A percentile compares a stretch with the other conserved stretches of the same genome.
phyloP scores from a whole-genome alignment of 495 filamentous ascomycete species.

The Annulohypoxylon stygium region DNA sequence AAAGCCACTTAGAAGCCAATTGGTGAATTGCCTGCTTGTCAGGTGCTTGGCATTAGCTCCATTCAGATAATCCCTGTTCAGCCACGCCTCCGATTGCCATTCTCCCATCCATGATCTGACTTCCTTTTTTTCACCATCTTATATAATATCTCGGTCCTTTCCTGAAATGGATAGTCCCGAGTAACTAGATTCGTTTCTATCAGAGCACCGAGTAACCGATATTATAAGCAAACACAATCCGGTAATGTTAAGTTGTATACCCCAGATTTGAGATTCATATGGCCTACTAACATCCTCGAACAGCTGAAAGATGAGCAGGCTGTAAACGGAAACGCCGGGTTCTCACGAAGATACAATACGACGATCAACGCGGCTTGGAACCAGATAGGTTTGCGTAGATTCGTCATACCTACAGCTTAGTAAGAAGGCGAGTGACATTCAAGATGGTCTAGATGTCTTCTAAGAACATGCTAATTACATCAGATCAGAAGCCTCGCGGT shows the following conservation, averaged over 20 bases:
- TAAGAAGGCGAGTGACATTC: not conserved
- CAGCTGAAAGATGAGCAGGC: not conserved
- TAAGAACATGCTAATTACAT: not conserved
- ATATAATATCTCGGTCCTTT: slow-evolving; percentile 13
- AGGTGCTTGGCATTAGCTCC: slow-evolving; percentile 19
- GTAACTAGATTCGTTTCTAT: slow-evolving; percentile 15
- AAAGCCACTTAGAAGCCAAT: slow-evolving; percentile 37
- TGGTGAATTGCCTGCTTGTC: slow-evolving; percentile 31
- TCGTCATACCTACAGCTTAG: not conserved
- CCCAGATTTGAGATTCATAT: not conserved
- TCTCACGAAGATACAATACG: not conserved
- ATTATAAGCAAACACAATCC: not conserved
- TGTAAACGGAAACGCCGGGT: not conserved
- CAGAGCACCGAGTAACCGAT: slow-evolving; percentile 6
- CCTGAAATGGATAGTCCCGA: slow-evolving; percentile 20
- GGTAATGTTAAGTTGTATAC: not conserved
- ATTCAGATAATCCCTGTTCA: slow-evolving; percentile 29
- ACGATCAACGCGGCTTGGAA: not conserved
- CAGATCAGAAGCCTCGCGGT: not conserved
- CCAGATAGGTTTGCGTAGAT: not conserved
- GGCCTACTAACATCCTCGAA: no score
- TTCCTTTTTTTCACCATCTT: not conserved
- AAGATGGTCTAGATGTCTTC: not conserved
- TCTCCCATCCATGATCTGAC: not conserved
- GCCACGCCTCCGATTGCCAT: slow-evolving; percentile 39